Evolutionary conservation across 2,329 filamentous ascomycete genomes (phyloP).

Genomic region (Setomelanomma holmii): DNA sequence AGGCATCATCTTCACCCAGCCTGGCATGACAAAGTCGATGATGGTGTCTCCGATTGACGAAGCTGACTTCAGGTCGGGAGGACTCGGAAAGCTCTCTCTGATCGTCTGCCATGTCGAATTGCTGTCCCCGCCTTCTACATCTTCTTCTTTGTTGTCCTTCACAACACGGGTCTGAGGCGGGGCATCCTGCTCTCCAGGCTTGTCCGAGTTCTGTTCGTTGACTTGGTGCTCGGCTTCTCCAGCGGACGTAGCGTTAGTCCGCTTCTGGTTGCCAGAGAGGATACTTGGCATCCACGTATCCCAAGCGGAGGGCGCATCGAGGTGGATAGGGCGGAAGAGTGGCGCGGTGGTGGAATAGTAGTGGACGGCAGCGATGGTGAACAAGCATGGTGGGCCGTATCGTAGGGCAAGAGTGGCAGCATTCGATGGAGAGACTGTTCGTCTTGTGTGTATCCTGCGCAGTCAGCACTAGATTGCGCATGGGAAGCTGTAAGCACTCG

Average conservation of each 20-base stretch:
- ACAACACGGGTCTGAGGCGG: constrained; percentile 44
- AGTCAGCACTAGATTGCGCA: constrained; percentile 10
- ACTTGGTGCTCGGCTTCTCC: constrained; percentile 25
- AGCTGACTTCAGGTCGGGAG: constrained; percentile 31
- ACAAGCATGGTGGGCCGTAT: constrained; percentile 39
- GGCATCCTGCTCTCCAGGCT: constrained; percentile 39
- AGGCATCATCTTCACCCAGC: constrained; percentile 81
- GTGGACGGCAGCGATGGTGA: constrained; percentile 31
- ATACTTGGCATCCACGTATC: constrained; percentile 24
- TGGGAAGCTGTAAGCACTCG: constrained; percentile 15
- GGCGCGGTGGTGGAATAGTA: constrained; percentile 25
- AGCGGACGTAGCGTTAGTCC: constrained; percentile 25
- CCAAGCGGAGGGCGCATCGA: constrained; percentile 37
- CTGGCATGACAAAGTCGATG: constrained; percentile 76
- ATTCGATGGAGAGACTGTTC: constrained; percentile 13
- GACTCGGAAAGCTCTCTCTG: constrained; percentile 35
- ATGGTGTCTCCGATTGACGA: constrained; percentile 60
- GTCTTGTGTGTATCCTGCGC: constrained; percentile 31
- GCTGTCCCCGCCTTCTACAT: constrained; percentile 18
- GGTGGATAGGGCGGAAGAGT: constrained; percentile 29
- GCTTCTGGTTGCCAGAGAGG: constrained; percentile 10
- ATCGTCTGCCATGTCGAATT: constrained; percentile 45
- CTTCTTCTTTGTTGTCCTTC: constrained; percentile 29
- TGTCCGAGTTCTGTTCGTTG: constrained; percentile 15
- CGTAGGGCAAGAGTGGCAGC: constrained; percentile 26